Evolutionary conservation across 2,329 filamentous ascomycete genomes (phyloP), one percentile per base, ranked within the genome.

Genomic region (Delphinella strobiligena): DNA sequence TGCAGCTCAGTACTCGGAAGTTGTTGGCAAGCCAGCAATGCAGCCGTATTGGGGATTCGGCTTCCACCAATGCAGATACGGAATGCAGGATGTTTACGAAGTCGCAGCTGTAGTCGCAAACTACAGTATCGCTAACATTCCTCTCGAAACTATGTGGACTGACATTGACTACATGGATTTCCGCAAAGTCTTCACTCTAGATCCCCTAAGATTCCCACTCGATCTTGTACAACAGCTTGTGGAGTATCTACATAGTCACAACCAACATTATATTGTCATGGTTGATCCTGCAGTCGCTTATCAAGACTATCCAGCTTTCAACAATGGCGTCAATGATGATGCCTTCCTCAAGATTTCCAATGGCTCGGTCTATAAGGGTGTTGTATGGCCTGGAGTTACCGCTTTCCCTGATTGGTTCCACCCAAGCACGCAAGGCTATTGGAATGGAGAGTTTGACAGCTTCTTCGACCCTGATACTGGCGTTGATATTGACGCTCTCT

Each of bases 401-500:
- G 53, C 48, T 4, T 61, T 56, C 45, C 58, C 58, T 1, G 84
- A 89, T 55, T 89, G 82, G 82, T 86, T 87, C 53, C 63, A 76
- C 14, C 67, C 71, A 5, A 74, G 75, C 37, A 73, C 75, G 2
- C 69, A 76, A 35, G 51, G 61, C 1, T 91, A 77, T 58, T 89
- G 83, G 83, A 76, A 75, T 47, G 66, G 68, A 4, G 72, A 88
- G 53, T 80, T 89, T 49, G 57, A 54, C 0, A 56, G 53, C 1
- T 84, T 84, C 62, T 87, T 88, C 61, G 58, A 69, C 44, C 59
- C 71, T 0, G 64, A 75, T 0, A 68, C 61, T 2, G 83, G 82
- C 19, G 68, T 89, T 12, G 74, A 88, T 47, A 80, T 89, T 36
- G 83, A 89, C 45, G 83, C 73, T 1, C 64, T 89, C 1, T 88